Base-by-base conservation (phyloP, 805 yeast species). In the Candida tibetensis region DNA sequence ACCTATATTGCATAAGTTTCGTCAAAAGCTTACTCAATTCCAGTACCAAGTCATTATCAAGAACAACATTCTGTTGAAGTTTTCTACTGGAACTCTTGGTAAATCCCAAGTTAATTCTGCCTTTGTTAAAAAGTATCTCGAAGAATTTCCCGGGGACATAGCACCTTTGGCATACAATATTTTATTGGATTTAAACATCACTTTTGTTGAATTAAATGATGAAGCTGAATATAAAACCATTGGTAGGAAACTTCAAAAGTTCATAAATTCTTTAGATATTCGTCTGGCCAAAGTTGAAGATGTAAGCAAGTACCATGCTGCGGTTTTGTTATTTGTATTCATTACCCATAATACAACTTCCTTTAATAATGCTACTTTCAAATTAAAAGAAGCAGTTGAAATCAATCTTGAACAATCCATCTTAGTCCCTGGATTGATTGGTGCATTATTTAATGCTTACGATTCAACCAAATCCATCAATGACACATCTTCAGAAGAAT, bases 41-140 rank as follows among this genome's bases (percentile, higher is more conserved):
- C 82, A 78, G 56, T 57, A 58, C 37, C 62, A 55, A 35, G 48
- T 54, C 2, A 47, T 78, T 31, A 42, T 57, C 15, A 67, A 73
- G 50, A 78, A 77, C 49, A 70, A 70, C 49, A 45, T 72, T 19
- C 46, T 72, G 19, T 60, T 77, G 45, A 64, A 66, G 12, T 68
- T 55, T 47, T 52, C 58, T 27, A 48, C 71, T 4, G 72, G 71
- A 15, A 72, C 69, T 8, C 52, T 67, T 34, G 46, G 60, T 17
- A 44, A 41, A 23, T 33, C 48, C 2, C 59, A 60, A 33, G 48
- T 64, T 36, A 45, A 44, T 27, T 42, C 40, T 15, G 37, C 44
- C 10, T 57, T 57, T 30, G 39, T 52, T 12, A 21, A 28, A 14
- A 39, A 51, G 15, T 62, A 49, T 35, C 30, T 52, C 4, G 19